Evolutionary conservation across 2,329 filamentous ascomycete species (phyloP), one percentile per base, ranked within the genome.

Genomic region (Beauveria sp.): DNA sequence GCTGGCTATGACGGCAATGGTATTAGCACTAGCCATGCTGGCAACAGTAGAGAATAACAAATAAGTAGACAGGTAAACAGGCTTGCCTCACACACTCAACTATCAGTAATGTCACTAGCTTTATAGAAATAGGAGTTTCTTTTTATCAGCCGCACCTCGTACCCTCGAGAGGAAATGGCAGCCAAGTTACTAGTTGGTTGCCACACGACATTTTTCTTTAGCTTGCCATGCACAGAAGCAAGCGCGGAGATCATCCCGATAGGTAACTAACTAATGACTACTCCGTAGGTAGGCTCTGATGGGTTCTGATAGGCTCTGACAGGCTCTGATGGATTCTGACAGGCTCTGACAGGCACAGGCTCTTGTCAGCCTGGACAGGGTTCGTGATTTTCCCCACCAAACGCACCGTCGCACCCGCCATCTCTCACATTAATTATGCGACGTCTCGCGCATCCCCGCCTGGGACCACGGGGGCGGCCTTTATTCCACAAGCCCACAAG

Each of bases 241-340:
- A 20, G 3, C 46, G 57, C 57, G 57, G 57, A 53, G 57, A 60
- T 60, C n/a, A 60, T 52, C 5, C 57, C 57, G 57, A 58, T 58
- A 12, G 45, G 28, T 38, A 50, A 40, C 28, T 5, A 34, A 30
- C 2, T 30, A 30, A 30, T 30, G 28, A 30, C 28, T 34, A 24
- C 22, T 24, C 22, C 22, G 22, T 24, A 24, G 22, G 22, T 24
- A 28, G 26, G 26, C 7, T 28, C 26, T 28, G 5, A 28, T 28
- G 7, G 26, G 7, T 2, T 28, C 26, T 28, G 26, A 7, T 28
- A 28, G 6, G 28, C 28, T 34, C 30, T 12, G 30, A 34, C 4
- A 10, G 28, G 28, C 28, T 30, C 28, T 30, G 28, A 30, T 30
- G 10, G 28, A 3, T 8, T 30, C 28, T 30, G 28, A 30, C 28